These are phyloP conservation scores for Penicillium corylophilum DNA, from an alignment of 2,329 filamentous ascomycete species.

Conservation along the genomic window DNA sequence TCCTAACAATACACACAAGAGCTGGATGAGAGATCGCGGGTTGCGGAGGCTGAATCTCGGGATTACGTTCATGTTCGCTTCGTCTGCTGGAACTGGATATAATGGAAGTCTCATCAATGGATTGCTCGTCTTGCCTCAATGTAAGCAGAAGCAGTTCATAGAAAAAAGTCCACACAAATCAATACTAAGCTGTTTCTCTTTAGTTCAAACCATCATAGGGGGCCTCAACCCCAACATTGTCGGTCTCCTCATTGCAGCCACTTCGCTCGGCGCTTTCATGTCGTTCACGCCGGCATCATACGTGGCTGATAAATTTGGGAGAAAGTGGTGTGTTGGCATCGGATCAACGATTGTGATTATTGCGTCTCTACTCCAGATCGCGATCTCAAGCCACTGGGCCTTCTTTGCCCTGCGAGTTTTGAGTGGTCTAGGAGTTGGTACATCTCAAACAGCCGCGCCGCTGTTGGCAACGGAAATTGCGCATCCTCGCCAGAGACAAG, in stretches of 20 bases:
- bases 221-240: constrained; percentile 16
- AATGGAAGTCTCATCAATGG: constrained; percentile 25
- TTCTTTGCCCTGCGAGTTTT: constrained; percentile 30
- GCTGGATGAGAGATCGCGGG: constrained; percentile 23
- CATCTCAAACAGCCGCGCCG: constrained; percentile 27
- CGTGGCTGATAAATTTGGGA: constrained; percentile 44
- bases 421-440: constrained; percentile 39
- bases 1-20: constrained; percentile 19
- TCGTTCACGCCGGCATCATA: constrained; percentile 21
- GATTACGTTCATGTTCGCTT: constrained; percentile 23
- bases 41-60: constrained; percentile 21
- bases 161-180: not conserved
- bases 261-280: constrained; percentile 17
- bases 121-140: constrained; percentile 19
- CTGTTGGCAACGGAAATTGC: constrained; percentile 30
- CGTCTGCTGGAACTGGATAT: constrained; percentile 22
- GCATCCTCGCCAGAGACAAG: constrained; percentile 29
- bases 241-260: constrained; percentile 19
- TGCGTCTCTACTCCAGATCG: constrained; percentile 20
- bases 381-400: constrained; percentile 14
- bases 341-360: constrained; percentile 31
- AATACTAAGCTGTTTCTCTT: not conserved
- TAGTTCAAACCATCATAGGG: constrained; percentile 12
- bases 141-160: constrained; percentile 2
- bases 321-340: constrained; percentile 46